Evolutionary conservation across 768 basidiomycete species (phyloP).

Genomic region (Daedalea quercina): DNA sequence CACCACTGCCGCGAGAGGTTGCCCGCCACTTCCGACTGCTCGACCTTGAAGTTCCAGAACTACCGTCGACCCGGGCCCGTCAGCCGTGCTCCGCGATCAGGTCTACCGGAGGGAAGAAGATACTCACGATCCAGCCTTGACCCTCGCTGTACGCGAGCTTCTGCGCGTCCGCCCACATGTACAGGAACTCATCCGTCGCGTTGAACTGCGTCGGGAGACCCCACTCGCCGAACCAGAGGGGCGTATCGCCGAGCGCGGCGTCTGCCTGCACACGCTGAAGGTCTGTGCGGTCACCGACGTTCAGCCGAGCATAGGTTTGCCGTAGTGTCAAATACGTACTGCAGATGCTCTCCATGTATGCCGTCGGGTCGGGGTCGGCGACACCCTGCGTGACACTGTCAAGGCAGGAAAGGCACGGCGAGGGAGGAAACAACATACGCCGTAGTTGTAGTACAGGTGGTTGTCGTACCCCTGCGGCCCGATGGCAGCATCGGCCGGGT

Average conservation of each 20-base stretch:
- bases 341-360: conserved; percentile 64
- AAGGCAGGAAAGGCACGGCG: background rate
- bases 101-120: background rate
- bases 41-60: conserved; percentile 76
- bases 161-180: conserved; percentile 71
- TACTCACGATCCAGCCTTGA: conserved; percentile 61
- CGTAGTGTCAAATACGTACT: conserved; percentile 39
- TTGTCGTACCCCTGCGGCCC: conserved; percentile 76
- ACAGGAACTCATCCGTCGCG: conserved; percentile 54
- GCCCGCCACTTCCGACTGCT: conserved; percentile 44
- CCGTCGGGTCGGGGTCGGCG: conserved; percentile 53
- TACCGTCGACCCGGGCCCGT: conserved; percentile 11
- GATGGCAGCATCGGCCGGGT: conserved; percentile 60
- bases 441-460: conserved; percentile 73
- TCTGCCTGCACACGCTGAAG: conserved; percentile 48
- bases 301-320: background rate
- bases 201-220: conserved; percentile 57
- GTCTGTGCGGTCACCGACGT: conserved; percentile 32
- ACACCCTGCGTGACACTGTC: conserved; percentile 47
- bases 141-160: conserved; percentile 56
- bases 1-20: conserved; percentile 60
- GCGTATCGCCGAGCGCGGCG: conserved; percentile 35
- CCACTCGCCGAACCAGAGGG: conserved; percentile 56
- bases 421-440: conserved; percentile 31
- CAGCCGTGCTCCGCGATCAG: too few species aligned